These are phyloP conservation scores for Blastocystis sp. DNA, from an alignment of 352 stramenopile genomes.

Conservation along the genomic window DNA sequence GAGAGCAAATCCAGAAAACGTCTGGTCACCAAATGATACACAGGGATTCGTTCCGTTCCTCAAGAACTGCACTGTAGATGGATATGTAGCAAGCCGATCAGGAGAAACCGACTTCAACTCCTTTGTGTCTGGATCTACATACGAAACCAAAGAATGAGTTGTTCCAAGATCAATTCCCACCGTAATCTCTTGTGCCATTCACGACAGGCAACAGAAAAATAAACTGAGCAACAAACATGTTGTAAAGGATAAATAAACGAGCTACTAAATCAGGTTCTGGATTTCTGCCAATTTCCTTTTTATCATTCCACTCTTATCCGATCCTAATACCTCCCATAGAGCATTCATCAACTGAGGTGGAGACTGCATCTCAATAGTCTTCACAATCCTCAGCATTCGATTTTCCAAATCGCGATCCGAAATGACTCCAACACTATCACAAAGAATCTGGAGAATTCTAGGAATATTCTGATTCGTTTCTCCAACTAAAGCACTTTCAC, in stretches of 20 bases:
- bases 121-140: not conserved
- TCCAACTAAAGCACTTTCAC: constrained; percentile 3
- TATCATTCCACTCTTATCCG: not conserved
- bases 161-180: constrained; percentile 40
- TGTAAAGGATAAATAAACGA: not conserved
- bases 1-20: not conserved
- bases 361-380: constrained; percentile 44
- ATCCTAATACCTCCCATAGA: constrained; percentile 22
- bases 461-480: constrained; percentile 31
- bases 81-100: not conserved
- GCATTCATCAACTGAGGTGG: constrained; percentile 12
- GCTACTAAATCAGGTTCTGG: not conserved
- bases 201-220: not conserved
- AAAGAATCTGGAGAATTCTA: constrained; percentile 18
- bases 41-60: not conserved
- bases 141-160: not conserved
- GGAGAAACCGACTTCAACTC: not conserved
- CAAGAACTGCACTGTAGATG: not conserved
- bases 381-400: constrained; percentile 19
- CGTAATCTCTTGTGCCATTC: not conserved
- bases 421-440: not conserved
- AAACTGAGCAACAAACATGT: not conserved
- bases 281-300: not conserved
- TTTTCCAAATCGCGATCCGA: not conserved
- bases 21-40: not conserved